Conservation (phyloP, 192 early-diverging fungal genomes). For the Coemansia sp. region DNA sequence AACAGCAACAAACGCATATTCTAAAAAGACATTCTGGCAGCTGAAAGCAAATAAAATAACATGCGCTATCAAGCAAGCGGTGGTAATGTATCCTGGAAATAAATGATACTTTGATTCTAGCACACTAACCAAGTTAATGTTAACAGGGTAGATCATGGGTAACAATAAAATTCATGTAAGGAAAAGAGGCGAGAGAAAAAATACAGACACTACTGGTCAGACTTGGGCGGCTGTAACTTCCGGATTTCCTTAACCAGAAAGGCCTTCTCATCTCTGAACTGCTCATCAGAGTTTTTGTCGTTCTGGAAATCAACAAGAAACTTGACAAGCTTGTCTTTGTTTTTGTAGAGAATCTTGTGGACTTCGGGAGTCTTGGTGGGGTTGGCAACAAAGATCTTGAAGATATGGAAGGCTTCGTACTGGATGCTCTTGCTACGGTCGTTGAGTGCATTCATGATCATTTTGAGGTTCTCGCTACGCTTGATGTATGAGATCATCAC, state of each 20-base stretch:
- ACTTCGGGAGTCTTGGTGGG: conserved; percentile 94
- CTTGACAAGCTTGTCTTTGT: conserved; percentile 83
- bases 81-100: too few relatives aligned
- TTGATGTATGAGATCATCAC: conserved; percentile 96
- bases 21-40: too few relatives aligned
- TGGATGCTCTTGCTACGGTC: conserved; percentile 98
- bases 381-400: conserved; percentile 99
- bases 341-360: conserved; percentile 86
- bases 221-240: conserved; percentile 34
- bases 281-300: conserved; percentile 95
- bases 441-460: conserved; percentile 96
- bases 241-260: conserved; percentile 92
- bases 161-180: too few relatives aligned
- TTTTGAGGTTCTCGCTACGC: conserved; percentile 88
- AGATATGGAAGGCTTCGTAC: conserved; percentile 99
- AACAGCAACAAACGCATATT: too few relatives aligned
- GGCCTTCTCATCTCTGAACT: conserved; percentile 98
- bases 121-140: too few relatives aligned
- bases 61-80: too few relatives aligned
- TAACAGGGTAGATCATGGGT: too few relatives aligned
- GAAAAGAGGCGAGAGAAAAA: too few relatives aligned
- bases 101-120: too few relatives aligned
- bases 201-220: conserved; percentile 5
- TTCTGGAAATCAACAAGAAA: conserved; percentile 93
- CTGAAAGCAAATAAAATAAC: too few relatives aligned